Percentiles rank a stretch among this genome's conserved stretches.
Evolutionary conservation across 805 yeast species (phyloP).

Genomic region (Saturnispora diversa): DNA sequence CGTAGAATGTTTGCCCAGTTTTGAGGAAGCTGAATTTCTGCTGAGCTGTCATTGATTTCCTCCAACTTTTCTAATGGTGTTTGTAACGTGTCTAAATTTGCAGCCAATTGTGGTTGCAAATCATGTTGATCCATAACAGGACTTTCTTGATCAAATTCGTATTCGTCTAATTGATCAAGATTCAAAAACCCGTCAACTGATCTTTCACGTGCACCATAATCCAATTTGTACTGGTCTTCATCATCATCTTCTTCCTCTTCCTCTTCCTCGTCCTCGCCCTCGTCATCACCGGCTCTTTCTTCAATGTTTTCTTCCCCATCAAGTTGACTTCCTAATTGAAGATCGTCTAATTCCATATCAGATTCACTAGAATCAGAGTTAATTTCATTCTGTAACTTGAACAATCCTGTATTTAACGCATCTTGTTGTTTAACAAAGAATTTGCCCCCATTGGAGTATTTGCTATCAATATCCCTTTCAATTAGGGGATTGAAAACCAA

Average conservation of each 20-base stretch:
- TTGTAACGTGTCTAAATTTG: too few species aligned
- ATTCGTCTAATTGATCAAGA: constrained; percentile 6
- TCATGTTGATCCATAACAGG: too few species aligned
- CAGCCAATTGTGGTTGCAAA: too few species aligned
- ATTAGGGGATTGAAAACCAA: constrained; percentile 74
- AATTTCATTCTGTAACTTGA: background rate
- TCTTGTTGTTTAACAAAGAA: constrained; percentile 52
- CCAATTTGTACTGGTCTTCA: constrained; percentile 7
- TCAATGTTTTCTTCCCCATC: constrained; percentile 1
- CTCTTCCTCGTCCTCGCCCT: background rate
- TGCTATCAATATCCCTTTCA: constrained; percentile 68
- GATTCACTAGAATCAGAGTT: constrained; percentile 12
- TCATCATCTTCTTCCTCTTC: constrained; percentile 20
- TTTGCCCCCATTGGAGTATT: constrained; percentile 85
- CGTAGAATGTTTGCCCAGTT: constrained; percentile 6
- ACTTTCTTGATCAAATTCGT: constrained; percentile 3
- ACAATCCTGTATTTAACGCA: background rate
- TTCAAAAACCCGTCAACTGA: constrained; percentile 2
- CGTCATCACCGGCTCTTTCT: background rate
- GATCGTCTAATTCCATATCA: constrained; percentile 26
- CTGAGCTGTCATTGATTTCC: background rate
- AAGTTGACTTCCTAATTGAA: background rate
- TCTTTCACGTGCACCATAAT: constrained; percentile 10
- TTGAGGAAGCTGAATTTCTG: constrained; percentile 1
- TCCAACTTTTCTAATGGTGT: too few species aligned